Evolutionary conservation across 1,284 basidiomycete genomes (phyloP).

Genomic region (Austropuccinia psidii): DNA sequence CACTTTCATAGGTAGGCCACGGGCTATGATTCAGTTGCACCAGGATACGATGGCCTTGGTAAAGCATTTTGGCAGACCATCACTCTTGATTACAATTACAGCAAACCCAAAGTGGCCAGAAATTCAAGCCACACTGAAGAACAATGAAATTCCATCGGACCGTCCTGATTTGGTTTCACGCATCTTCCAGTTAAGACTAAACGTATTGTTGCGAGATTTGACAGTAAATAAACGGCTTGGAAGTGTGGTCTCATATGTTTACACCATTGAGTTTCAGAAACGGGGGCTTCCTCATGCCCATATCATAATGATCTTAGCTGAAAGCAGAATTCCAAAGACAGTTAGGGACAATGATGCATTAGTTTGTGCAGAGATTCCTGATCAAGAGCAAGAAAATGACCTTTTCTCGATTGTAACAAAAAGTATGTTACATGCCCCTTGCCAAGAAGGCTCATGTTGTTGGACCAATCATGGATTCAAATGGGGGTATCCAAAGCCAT

Average conservation of each 20-base stretch:
- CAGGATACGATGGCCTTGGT: slow-evolving; percentile 49
- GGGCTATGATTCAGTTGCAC: slow-evolving; percentile 48
- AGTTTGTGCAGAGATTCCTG: slow-evolving; percentile 51
- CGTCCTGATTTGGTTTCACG: not conserved
- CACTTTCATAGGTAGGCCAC: slow-evolving; percentile 47
- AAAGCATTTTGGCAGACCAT: slow-evolving; percentile 44
- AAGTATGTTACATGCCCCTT: slow-evolving; percentile 54
- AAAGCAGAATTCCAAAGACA: slow-evolving; percentile 45
- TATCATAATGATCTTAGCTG: slow-evolving; percentile 47
- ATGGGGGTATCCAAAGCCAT: slow-evolving; percentile 51
- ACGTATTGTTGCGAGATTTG: not conserved
- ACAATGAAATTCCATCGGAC: not conserved
- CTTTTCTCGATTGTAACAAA: slow-evolving; percentile 48
- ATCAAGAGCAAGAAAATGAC: slow-evolving; percentile 48
- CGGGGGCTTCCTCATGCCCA: slow-evolving; percentile 54
- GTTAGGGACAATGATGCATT: slow-evolving; percentile 49
- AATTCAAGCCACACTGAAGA: slow-evolving; percentile 39
- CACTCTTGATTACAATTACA: slow-evolving; percentile 50
- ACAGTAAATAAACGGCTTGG: not conserved
- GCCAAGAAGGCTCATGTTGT: slow-evolving; percentile 48
- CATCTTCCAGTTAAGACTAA: not conserved
- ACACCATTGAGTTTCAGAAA: slow-evolving; percentile 50
- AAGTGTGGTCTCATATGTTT: not conserved
- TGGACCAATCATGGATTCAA: slow-evolving; percentile 50
- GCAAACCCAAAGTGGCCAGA: slow-evolving; percentile 50